Percentiles rank a stretch among this genome's conserved stretches.
Conservation (phyloP, 2,329 filamentous ascomycete species). For the Colletotrichum karsti region DNA sequence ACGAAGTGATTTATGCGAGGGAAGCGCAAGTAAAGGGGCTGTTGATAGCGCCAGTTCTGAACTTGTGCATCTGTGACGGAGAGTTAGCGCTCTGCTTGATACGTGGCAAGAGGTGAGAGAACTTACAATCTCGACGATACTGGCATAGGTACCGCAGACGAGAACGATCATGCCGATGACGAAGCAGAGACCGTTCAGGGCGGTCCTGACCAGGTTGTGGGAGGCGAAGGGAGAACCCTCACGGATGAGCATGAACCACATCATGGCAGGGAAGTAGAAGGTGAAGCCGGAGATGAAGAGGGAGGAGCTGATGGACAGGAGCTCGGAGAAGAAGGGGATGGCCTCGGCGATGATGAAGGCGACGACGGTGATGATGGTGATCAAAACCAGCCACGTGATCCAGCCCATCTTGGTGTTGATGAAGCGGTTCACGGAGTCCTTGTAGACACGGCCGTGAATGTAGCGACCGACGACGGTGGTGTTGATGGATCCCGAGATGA, state of each 20-base stretch:
- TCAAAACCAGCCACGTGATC: constrained; percentile 67
- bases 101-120: background rate
- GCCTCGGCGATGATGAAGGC: constrained; percentile 78
- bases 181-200: constrained; percentile 37
- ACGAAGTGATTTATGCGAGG: constrained; percentile 7
- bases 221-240: constrained; percentile 40
- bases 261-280: constrained; percentile 51
- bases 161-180: constrained; percentile 42
- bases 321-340: constrained; percentile 76
- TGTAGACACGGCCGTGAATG: constrained; percentile 54
- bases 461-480: constrained; percentile 56
- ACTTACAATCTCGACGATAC: constrained; percentile 30
- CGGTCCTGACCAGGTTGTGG: constrained; percentile 37
- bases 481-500: constrained; percentile 79
- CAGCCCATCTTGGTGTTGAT: constrained; percentile 59
- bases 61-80: constrained; percentile 18
- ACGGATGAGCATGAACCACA: constrained; percentile 51
- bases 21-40: constrained; percentile 29
- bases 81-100: background rate
- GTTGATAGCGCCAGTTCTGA: constrained; percentile 25
- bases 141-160: constrained; percentile 43
- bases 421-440: constrained; percentile 51
- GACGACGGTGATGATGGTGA: constrained; percentile 65
- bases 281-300: constrained; percentile 55
- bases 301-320: constrained; percentile 64